These are phyloP conservation scores for Datisca glomerata DNA, from an alignment of 306 rosid species.

Conservation along the genomic window DNA sequence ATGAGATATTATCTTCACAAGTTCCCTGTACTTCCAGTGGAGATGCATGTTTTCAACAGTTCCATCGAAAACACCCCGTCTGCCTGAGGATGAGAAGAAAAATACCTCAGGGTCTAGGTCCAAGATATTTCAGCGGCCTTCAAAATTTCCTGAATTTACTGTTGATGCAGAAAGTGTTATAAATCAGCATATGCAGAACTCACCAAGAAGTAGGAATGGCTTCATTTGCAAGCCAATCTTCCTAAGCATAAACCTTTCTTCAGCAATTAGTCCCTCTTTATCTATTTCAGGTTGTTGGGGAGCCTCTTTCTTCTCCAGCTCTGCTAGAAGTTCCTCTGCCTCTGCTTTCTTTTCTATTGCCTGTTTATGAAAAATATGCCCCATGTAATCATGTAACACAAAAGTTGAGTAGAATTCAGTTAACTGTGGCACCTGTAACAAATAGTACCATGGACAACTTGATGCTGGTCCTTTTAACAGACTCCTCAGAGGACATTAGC, in stretches of 20 bases:
- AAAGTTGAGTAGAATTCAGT: constrained; percentile 8
- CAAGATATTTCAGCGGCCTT: background rate
- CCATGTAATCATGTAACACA: constrained; percentile 11
- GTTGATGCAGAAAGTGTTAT: no score
- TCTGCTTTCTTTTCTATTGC: constrained; percentile 56
- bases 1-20: constrained; percentile 62
- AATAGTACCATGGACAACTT: constrained; percentile 56
- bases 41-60: constrained; percentile 97
- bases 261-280: constrained; percentile 78
- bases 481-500: constrained; percentile 24
- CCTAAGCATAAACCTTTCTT: constrained; percentile 83
- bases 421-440: constrained; percentile 16
- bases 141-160: no score
- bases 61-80: constrained; percentile 85
- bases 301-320: constrained; percentile 37
- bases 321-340: constrained; percentile 55
- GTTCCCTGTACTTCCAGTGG: constrained; percentile 98
- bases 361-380: constrained; percentile 29
- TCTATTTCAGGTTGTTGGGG: constrained; percentile 56
- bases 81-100: constrained; percentile 38
- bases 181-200: constrained; percentile 13
- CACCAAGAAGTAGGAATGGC: constrained; percentile 86
- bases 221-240: constrained; percentile 82
- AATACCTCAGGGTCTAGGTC: constrained; percentile 7
- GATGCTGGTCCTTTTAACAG: constrained; percentile 45